phyloP scores from a whole-genome alignment of 1,284 basidiomycete genomes.

The Cutaneotrichosporon sp. region DNA sequence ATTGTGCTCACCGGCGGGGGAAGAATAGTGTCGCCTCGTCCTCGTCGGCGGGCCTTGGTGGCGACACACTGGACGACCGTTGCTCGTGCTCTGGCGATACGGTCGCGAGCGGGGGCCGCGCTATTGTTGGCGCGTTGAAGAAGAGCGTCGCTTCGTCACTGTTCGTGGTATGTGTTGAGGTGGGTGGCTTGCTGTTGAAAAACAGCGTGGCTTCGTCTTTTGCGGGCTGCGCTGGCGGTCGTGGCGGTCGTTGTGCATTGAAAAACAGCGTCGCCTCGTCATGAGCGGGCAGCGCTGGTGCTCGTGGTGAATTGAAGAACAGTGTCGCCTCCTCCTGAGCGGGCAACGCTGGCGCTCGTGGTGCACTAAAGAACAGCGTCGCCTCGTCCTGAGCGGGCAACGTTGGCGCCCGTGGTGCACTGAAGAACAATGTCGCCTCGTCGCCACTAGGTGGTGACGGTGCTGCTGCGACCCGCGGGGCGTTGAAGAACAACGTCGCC shows the following conservation, averaged over 20 bases:
- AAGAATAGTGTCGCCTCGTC: neutral
- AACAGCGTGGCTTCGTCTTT: neutral
- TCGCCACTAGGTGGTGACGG: neutral
- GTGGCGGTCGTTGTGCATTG: neutral
- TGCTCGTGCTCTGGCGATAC: neutral
- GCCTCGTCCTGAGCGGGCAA: no score
- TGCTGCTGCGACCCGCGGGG: neutral
- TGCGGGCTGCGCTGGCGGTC: neutral
- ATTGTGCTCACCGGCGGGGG: neutral
- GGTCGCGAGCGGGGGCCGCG: neutral
- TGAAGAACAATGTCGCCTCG: no score
- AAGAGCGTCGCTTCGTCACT: neutral
- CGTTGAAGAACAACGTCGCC: neutral
- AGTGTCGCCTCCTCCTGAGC: no score
- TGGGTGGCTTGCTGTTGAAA: neutral
- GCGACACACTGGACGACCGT: neutral
- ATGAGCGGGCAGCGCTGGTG: no score
- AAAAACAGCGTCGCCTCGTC: no score
- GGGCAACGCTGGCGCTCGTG: no score
- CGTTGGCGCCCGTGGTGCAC: no score
- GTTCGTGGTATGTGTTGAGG: neutral
- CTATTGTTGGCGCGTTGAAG: neutral
- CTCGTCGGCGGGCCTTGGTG: neutral
- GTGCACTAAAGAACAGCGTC: no score
- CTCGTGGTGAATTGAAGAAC: no score